phyloP scores from a whole-genome alignment of 148 eudicot species.

The Vaccinium corymbosum region DNA sequence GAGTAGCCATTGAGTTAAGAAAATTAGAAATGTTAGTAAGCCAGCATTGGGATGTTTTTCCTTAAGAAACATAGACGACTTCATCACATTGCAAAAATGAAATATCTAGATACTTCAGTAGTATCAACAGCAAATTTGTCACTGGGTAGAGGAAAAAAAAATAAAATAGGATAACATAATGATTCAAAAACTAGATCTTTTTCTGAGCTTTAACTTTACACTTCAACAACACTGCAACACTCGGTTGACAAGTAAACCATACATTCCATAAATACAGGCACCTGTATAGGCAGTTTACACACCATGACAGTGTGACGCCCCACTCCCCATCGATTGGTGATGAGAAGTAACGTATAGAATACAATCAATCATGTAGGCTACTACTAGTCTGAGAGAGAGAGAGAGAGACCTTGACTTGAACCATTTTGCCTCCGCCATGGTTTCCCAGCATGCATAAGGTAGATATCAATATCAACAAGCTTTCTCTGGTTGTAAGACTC shows the following conservation, averaged over 20 bases:
- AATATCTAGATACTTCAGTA: not conserved
- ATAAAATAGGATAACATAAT: not conserved
- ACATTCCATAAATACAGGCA: not conserved
- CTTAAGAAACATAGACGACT: not conserved
- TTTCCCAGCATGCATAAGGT: constrained; percentile 84
- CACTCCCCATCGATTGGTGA: not conserved
- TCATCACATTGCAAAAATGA: not conserved
- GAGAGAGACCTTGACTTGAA: constrained; percentile 47
- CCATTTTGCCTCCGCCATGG: constrained; percentile 64
- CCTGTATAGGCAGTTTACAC: not conserved
- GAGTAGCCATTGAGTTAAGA: constrained; percentile 21
- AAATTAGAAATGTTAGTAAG: constrained; percentile 9
- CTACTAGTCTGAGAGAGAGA: constrained; percentile 10
- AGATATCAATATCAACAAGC: constrained; percentile 83
- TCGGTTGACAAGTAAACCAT: not conserved
- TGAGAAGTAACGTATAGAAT: not conserved
- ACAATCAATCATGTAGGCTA: not conserved
- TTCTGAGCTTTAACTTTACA: not conserved
- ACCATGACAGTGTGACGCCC: not conserved
- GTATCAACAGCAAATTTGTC: not conserved
- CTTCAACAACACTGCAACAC: not conserved
- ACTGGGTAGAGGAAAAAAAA: not conserved
- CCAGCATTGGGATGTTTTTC: not conserved
- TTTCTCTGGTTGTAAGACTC: constrained; percentile 74
- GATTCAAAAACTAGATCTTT: not conserved